A percentile compares a stretch with the other conserved stretches of the same genome.
phyloP scores from a whole-genome alignment of 495 filamentous ascomycete species.

The Glonium stellatum region DNA sequence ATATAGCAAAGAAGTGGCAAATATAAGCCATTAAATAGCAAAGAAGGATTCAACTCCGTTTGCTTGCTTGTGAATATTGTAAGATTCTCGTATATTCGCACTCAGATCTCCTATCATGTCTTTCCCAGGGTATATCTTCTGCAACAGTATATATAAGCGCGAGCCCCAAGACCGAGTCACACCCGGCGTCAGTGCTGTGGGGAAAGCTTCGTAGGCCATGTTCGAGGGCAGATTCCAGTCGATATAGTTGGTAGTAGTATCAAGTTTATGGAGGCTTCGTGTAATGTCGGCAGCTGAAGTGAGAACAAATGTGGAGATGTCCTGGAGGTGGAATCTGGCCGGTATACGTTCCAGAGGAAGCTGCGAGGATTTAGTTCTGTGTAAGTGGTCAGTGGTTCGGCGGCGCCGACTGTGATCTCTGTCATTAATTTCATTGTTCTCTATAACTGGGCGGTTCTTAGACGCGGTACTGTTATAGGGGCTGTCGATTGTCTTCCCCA shows the following conservation, averaged over 20 bases:
- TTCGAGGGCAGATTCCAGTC: not conserved
- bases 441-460: not conserved
- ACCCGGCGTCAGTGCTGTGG: not conserved
- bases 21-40: too few species aligned
- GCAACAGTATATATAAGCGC: not conserved
- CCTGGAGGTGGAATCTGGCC: constrained; percentile 17
- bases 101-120: not conserved
- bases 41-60: too few species aligned
- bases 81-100: not conserved
- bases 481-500: too few species aligned
- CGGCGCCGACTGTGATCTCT: not conserved
- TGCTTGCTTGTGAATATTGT: too few species aligned
- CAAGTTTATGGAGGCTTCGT: not conserved
- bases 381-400: constrained; percentile 3
- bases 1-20: too few species aligned
- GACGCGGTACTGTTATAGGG: too few species aligned
- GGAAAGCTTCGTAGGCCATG: not conserved
- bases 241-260: not conserved
- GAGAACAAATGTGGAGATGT: constrained; percentile 1
- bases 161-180: not conserved
- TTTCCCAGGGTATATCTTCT: not conserved
- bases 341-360: constrained; percentile 31
- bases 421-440: too few species aligned
- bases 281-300: not conserved
- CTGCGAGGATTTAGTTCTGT: constrained; percentile 16